Base-by-base conservation (phyloP, 108 stramenopile genomes). In the Cyclotella atomus region DNA sequence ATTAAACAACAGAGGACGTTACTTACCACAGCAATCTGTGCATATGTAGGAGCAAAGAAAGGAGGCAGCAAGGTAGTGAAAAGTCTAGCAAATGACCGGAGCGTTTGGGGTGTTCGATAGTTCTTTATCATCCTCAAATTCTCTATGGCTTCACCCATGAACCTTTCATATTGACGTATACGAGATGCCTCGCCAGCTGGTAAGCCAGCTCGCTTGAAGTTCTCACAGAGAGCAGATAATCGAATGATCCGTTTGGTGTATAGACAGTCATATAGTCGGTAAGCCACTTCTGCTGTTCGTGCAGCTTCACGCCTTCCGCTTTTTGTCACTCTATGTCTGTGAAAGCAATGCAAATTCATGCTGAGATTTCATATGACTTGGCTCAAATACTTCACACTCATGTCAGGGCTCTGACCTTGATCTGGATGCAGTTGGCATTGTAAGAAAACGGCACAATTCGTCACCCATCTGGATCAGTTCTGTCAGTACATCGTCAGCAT, bases 41-140 rank as follows among this genome's bases (percentile, higher is more conserved):
- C 90, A 71, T 84, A 93, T 24, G 81, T 85, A 0, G 92, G 90
- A 35, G 88, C 85, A 38, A 87, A 88, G 54, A 94, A 89, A 0
- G 89, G 84, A 4, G 92, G 89, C 24, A 89, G 62, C 10, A 88
- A 60, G 6, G 88, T 70, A 19, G 85, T 77, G 61, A 90, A 94
- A 3, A 94, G 35, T 30, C 90, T 62, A 14, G 78, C 87, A 63
- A 94, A 94, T 47, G 87, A 82, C 47, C 92, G 64, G 27, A 94
- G 44, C 3, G 87, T 89, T 59, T 90, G 89, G 20, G 92, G 92
- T 12, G 92, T 94, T 21, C 92, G 85, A 52, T 94, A 94, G 12
- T 56, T 74, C 65, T 94, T 94, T 70, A 91, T 84, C 73, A 89
- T 76, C 17, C 87, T 64, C 64, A 90, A 29, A 25, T 79, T 80